Conservation (phyloP, 2,329 filamentous ascomycete genomes). For the Aspergillus tanneri region DNA sequence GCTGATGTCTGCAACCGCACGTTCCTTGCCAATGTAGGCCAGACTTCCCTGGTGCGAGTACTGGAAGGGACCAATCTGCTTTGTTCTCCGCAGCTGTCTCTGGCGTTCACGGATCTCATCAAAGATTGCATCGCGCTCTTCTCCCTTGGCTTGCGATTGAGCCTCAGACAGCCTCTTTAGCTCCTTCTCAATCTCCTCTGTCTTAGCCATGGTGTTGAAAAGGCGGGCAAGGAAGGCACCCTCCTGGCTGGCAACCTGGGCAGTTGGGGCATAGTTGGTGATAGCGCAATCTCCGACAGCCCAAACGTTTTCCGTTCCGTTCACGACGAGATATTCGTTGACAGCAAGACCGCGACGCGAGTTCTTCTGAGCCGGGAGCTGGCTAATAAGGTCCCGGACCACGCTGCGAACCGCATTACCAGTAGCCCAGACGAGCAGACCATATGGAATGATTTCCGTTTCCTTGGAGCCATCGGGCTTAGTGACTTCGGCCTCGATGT, state of each 20-base stretch:
- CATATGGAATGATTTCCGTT: slow-evolving; percentile 80
- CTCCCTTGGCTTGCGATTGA: slow-evolving; percentile 65
- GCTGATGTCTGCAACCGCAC: slow-evolving; percentile 93
- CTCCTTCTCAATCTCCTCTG: slow-evolving; percentile 74
- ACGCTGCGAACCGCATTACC: slow-evolving; percentile 90
- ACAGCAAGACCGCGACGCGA: slow-evolving; percentile 92
- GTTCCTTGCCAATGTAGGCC: slow-evolving; percentile 97
- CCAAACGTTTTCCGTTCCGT: slow-evolving; percentile 96
- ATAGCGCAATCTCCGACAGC: slow-evolving; percentile 96
- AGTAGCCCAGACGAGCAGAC: slow-evolving; percentile 96
- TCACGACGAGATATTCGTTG: slow-evolving; percentile 98
- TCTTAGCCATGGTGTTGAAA: slow-evolving; percentile 99
- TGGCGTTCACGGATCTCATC: slow-evolving; percentile 82
- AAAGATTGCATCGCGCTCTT: slow-evolving; percentile 59
- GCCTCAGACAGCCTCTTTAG: slow-evolving; percentile 67
- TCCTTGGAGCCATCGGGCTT: slow-evolving; percentile 82
- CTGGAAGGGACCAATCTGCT: slow-evolving; percentile 95
- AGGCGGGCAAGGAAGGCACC: slow-evolving; percentile 90
- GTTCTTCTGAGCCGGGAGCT: slow-evolving; percentile 92
- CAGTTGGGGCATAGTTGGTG: slow-evolving; percentile 95
- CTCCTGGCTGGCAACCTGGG: slow-evolving; percentile 94
- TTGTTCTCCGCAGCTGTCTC: slow-evolving; percentile 81
- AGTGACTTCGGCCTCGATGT: slow-evolving; percentile 83
- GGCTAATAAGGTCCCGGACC: slow-evolving; percentile 84
- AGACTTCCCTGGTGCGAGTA: slow-evolving; percentile 97